A percentile compares a stretch with the other conserved stretches of the same genome.
phyloP scores from a whole-genome alignment of 2,329 filamentous ascomycete genomes.

The Colletotrichum sp. region DNA sequence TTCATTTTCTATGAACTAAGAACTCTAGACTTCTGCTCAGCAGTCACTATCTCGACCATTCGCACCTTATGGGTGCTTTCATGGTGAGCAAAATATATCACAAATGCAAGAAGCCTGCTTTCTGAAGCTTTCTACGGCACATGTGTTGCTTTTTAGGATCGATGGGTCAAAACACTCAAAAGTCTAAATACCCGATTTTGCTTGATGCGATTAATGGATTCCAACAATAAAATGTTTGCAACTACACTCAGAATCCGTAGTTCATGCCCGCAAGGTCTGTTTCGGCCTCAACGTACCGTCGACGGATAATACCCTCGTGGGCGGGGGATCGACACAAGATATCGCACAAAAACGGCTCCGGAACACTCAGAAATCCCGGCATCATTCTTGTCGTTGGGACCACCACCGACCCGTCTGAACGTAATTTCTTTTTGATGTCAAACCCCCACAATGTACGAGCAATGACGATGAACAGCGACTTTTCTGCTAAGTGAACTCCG shows the following conservation, averaged over 20 bases:
- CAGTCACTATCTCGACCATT: too few species aligned
- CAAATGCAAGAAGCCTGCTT: too few species aligned
- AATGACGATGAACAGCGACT: background rate
- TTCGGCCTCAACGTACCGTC: background rate
- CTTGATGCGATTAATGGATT: background rate
- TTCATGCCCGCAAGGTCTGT: background rate
- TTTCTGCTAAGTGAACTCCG: background rate
- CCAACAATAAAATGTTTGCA: accelerated
- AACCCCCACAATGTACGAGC: background rate
- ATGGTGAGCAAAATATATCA: too few species aligned
- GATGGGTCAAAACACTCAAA: background rate
- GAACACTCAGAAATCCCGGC: background rate
- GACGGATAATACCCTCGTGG: background rate
- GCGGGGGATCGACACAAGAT: background rate
- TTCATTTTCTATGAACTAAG: too few species aligned
- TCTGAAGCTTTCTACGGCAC: too few species aligned
- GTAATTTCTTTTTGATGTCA: background rate
- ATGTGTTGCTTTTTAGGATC: background rate
- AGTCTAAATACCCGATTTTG: too few species aligned
- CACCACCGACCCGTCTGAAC: background rate
- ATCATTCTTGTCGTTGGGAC: background rate
- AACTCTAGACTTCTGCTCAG: too few species aligned
- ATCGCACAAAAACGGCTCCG: background rate
- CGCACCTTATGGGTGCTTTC: too few species aligned
- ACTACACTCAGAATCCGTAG: background rate